phyloP scores from a whole-genome alignment of 202 grass and related monocot species.

The Schoenoplectus tabernaemontani region DNA sequence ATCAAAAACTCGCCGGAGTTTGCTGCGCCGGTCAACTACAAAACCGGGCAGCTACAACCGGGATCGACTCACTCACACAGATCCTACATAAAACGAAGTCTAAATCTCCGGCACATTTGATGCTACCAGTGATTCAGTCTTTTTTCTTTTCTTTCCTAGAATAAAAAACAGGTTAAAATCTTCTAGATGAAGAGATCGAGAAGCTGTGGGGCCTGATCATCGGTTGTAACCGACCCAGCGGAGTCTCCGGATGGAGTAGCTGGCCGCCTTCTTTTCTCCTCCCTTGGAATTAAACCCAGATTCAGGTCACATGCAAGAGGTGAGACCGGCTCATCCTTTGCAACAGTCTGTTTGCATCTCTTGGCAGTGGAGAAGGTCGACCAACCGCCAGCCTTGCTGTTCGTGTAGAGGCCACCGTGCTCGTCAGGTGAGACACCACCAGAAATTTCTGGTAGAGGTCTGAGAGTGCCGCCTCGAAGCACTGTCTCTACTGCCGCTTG shows the following conservation, averaged over 20 bases:
- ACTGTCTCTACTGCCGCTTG: constrained; percentile 72
- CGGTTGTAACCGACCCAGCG: constrained; percentile 60
- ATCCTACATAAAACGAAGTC: constrained; percentile 2
- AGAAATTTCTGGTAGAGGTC: constrained; percentile 40
- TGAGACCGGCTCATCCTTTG: neutral
- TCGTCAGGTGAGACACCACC: neutral
- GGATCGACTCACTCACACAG: constrained; percentile 17
- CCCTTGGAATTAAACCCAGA: constrained; percentile 42
- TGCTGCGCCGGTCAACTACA: constrained; percentile 25
- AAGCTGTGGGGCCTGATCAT: constrained; percentile 37
- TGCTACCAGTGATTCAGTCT: neutral
- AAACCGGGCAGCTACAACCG: neutral
- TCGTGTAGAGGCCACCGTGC: constrained; percentile 22
- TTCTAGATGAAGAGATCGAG: constrained; percentile 70
- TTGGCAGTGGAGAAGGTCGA: constrained; percentile 50
- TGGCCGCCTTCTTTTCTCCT: constrained; percentile 20
- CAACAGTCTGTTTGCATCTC: constrained; percentile 1
- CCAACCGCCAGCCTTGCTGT: constrained; percentile 30
- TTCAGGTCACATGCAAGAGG: constrained; percentile 50
- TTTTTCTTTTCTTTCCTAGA: neutral
- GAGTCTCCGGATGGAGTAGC: constrained; percentile 74
- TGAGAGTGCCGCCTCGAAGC: constrained; percentile 57
- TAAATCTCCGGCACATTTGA: neutral
- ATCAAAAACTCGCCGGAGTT: constrained; percentile 33
- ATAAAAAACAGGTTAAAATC: neutral